These are phyloP conservation scores for Russula compacta DNA, from an alignment of 768 basidiomycete genomes.

Conservation along the genomic window DNA sequence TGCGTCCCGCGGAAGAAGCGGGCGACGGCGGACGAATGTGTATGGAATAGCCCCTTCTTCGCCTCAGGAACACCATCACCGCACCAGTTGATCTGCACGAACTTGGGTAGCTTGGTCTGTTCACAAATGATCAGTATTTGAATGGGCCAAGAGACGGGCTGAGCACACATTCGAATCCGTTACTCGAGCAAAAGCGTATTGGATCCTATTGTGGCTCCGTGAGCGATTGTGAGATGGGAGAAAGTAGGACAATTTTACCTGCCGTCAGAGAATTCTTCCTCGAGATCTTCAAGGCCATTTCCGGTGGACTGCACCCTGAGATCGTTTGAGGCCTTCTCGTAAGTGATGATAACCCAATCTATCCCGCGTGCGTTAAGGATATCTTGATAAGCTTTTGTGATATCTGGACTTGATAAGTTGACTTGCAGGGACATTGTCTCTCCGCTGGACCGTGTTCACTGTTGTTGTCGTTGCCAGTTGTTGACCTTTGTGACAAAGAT, in stretches of 20 bases:
- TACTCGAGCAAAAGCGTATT: conserved; percentile 86
- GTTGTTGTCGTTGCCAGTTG: too few species aligned
- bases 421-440: conserved; percentile 64
- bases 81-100: conserved; percentile 95
- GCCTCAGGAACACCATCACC: conserved; percentile 92
- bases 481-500: too few species aligned
- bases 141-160: background rate
- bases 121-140: background rate
- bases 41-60: conserved; percentile 89
- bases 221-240: conserved; percentile 6
- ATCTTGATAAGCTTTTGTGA: conserved; percentile 65
- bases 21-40: conserved; percentile 73
- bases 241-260: conserved; percentile 39
- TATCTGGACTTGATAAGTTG: conserved; percentile 66
- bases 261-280: conserved; percentile 94
- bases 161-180: conserved; percentile 69
- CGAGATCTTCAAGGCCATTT: conserved; percentile 77
- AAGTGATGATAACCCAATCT: conserved; percentile 75
- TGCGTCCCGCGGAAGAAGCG: conserved; percentile 77
- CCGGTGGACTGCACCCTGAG: conserved; percentile 82
- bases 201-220: conserved; percentile 49
- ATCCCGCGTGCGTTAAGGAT: conserved; percentile 57
- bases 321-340: conserved; percentile 75
- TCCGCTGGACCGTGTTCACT: background rate
- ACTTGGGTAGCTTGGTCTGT: conserved; percentile 78